Evolutionary conservation across 129 eudicot species (phyloP), one percentile per base, ranked within the genome.

Genomic region (Rutidosis leptorrhynchoides): DNA sequence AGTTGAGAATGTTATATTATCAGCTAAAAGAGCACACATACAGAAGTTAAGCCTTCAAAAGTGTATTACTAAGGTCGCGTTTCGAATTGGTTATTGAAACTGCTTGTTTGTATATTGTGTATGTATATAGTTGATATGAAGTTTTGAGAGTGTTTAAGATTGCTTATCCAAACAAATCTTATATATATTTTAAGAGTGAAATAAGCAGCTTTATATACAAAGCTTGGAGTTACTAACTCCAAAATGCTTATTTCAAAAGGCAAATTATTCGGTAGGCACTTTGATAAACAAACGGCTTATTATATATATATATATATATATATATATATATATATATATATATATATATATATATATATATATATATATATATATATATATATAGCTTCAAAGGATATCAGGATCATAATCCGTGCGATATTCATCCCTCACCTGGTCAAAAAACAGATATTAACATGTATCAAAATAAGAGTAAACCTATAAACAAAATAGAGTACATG

Each of bases 321-420:
- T n/a, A n/a, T n/a, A n/a, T n/a, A n/a, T n/a, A n/a, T n/a, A n/a
- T n/a, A n/a, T n/a, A n/a, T n/a, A n/a, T n/a, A n/a, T n/a, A n/a
- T n/a, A n/a, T n/a, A n/a, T n/a, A n/a, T n/a, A n/a, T n/a, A n/a
- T n/a, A n/a, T n/a, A n/a, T n/a, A n/a, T n/a, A n/a, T n/a, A n/a
- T n/a, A n/a, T n/a, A n/a, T n/a, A n/a, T n/a, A n/a, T n/a, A n/a
- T n/a, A n/a, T n/a, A n/a, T n/a, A n/a, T 59, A 24, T 17, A 17
- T 16, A 61, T 17, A 17, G 7, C 4, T 28, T 65, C 30, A 67
- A 86, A 93, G 99, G 99, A 93, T 93, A 93, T 93, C 99, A 84
- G 99, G 99, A 84, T 93, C 99, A 61, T 93, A 93, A 68, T 93
- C 99, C 0, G 99, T 93, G 68, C 96, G 96, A 69, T 93, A 93